phyloP scores from a whole-genome alignment of 257 asterid genomes.

The Solanum rostratum region DNA sequence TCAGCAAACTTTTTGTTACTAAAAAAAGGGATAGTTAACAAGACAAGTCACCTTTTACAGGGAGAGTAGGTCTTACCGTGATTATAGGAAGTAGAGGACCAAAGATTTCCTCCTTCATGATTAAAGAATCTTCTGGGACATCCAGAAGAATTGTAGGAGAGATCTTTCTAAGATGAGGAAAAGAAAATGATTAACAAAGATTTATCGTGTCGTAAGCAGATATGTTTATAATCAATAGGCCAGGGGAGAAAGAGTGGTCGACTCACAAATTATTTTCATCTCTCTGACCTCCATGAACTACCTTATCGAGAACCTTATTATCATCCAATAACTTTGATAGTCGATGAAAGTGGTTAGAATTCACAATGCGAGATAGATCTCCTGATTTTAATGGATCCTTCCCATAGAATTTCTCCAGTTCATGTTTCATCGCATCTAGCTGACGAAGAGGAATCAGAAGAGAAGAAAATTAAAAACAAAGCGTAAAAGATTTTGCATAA shows the following conservation, averaged over 20 bases:
- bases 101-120: conserved; percentile 84
- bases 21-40: neutral
- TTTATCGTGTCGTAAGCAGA: neutral
- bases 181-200: neutral
- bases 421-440: conserved; percentile 49
- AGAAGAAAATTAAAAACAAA: neutral
- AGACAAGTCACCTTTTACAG: neutral
- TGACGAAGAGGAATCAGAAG: conserved; percentile 17
- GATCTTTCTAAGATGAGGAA: conserved; percentile 40
- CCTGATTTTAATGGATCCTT: conserved; percentile 60
- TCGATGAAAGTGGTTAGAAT: conserved; percentile 58
- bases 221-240: neutral
- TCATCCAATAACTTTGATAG: conserved; percentile 58
- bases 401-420: conserved; percentile 68
- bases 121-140: conserved; percentile 56
- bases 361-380: conserved; percentile 72
- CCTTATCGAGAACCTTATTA: conserved; percentile 53
- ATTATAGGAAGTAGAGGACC: conserved; percentile 85
- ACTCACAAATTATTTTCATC: conserved; percentile 65
- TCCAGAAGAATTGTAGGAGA: conserved; percentile 78
- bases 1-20: neutral
- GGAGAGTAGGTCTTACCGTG: conserved; percentile 34
- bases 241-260: conserved; percentile 1
- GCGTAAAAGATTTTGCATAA: neutral
- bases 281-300: conserved; percentile 75